These are phyloP conservation scores for Phytophthora vignae DNA, from an alignment of 352 stramenopile genomes.

Conservation along the genomic window DNA sequence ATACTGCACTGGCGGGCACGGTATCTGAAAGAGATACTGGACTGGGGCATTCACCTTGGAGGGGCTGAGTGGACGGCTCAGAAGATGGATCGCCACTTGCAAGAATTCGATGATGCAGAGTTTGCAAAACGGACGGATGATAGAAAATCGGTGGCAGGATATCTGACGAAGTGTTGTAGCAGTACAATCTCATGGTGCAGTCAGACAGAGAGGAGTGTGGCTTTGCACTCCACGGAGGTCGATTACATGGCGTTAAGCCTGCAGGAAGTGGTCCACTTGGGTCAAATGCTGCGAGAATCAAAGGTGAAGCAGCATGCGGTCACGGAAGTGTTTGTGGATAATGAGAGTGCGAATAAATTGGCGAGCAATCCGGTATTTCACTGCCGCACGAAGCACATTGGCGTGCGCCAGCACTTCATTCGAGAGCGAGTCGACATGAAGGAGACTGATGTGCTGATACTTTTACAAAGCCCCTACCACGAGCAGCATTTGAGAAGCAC, in stretches of 20 bases:
- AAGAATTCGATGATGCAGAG: no score
- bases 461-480: conserved; percentile 29
- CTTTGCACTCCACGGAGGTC: conserved; percentile 25
- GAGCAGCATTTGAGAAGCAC: conserved; percentile 30
- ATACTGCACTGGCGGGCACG: no score
- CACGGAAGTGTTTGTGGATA: conserved; percentile 25
- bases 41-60: no score
- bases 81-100: no score
- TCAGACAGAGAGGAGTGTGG: no score
- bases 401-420: conserved; percentile 18
- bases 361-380: conserved; percentile 31
- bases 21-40: no score
- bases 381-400: conserved; percentile 32
- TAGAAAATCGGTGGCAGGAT: no score
- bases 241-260: conserved; percentile 31
- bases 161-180: no score
- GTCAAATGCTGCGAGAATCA: conserved; percentile 25
- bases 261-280: conserved; percentile 32
- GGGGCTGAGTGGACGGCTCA: no score
- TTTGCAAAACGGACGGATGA: no score
- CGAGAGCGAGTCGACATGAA: conserved; percentile 20
- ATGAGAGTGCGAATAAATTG: conserved; percentile 31
- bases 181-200: no score
- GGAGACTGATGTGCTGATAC: conserved; percentile 24
- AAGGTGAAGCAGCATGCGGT: conserved; percentile 8